phyloP scores from a whole-genome alignment of 2,329 filamentous ascomycete genomes.

The Spiromastix sp. region DNA sequence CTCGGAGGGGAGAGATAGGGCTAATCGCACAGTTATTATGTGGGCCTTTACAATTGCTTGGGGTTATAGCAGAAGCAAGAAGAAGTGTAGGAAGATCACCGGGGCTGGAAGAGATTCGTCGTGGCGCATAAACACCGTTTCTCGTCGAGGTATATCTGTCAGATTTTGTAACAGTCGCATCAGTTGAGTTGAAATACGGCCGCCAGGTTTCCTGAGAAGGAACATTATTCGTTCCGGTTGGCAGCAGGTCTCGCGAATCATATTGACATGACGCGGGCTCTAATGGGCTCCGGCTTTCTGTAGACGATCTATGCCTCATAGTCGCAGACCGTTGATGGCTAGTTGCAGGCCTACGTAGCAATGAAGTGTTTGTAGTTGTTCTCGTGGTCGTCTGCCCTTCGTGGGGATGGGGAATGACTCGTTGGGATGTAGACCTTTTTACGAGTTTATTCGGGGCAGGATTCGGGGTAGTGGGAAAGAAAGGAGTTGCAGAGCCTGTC shows the following conservation, averaged over 20 bases:
- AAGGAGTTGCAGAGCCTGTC: slow-evolving; percentile 44
- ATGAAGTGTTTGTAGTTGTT: slow-evolving; percentile 35
- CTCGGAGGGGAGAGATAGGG: no score
- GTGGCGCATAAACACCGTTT: slow-evolving; percentile 26
- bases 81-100: slow-evolving; percentile 39
- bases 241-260: slow-evolving; percentile 10
- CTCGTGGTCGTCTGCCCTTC: no score
- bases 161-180: slow-evolving; percentile 20
- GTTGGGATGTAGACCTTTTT: slow-evolving; percentile 49
- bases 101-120: slow-evolving; percentile 34
- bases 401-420: slow-evolving; percentile 32
- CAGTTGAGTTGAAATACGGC: slow-evolving; percentile 28
- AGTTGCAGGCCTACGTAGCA: slow-evolving; percentile 49
- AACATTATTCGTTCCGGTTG: slow-evolving; percentile 7
- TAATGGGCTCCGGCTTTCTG: slow-evolving; percentile 11
- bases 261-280: slow-evolving; percentile 8
- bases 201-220: slow-evolving; percentile 19
- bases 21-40: no score
- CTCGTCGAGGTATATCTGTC: slow-evolving; percentile 21
- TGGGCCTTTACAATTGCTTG: no score
- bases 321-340: slow-evolving; percentile 52
- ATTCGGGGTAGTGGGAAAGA: slow-evolving; percentile 19
- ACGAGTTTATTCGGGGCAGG: slow-evolving; percentile 50
- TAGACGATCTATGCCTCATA: slow-evolving; percentile 35
- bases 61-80: slow-evolving; percentile 31